These are phyloP conservation scores for Thielaviopsis populi DNA, from an alignment of 2,329 filamentous ascomycete species.

Conservation along the genomic window DNA sequence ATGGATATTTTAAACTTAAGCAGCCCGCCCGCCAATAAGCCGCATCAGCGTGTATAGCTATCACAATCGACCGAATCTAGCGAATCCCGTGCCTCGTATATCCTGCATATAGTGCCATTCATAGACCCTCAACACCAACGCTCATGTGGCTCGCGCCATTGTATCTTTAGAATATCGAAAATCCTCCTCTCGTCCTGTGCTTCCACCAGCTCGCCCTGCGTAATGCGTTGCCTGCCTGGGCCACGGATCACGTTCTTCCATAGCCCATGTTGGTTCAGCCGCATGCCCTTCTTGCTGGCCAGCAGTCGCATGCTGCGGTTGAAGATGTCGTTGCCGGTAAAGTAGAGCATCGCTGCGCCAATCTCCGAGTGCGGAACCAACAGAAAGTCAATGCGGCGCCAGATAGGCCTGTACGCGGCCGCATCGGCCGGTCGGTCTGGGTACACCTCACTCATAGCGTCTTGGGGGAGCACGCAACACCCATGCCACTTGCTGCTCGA, in stretches of 20 bases:
- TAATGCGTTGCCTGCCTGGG: constrained; percentile 41
- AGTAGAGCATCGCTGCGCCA: constrained; percentile 82
- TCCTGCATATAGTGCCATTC: not conserved
- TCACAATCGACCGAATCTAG: not conserved
- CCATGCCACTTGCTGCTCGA: constrained; percentile 74
- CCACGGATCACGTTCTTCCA: constrained; percentile 56
- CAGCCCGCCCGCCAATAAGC: no score
- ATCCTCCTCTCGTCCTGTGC: constrained; percentile 62
- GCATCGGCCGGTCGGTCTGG: not conserved
- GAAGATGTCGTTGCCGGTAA: constrained; percentile 90
- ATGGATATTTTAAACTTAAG: not conserved
- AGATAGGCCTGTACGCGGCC: constrained; percentile 28
- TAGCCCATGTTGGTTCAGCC: constrained; percentile 70
- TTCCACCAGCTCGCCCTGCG: constrained; percentile 56
- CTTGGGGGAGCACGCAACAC: constrained; percentile 52
- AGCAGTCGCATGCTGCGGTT: constrained; percentile 73
- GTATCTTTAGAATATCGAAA: constrained; percentile 68
- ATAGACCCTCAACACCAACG: constrained; percentile 48
- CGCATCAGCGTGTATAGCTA: no score
- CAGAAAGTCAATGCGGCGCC: constrained; percentile 74
- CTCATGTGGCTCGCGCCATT: constrained; percentile 65
- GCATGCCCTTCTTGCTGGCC: constrained; percentile 66
- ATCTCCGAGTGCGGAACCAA: constrained; percentile 66
- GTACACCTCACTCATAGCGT: constrained; percentile 22
- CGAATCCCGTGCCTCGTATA: not conserved